A percentile compares a stretch with the other conserved stretches of the same genome.
Evolutionary conservation across 1,284 basidiomycete genomes (phyloP).

Genomic region (Fistulina hepatica): DNA sequence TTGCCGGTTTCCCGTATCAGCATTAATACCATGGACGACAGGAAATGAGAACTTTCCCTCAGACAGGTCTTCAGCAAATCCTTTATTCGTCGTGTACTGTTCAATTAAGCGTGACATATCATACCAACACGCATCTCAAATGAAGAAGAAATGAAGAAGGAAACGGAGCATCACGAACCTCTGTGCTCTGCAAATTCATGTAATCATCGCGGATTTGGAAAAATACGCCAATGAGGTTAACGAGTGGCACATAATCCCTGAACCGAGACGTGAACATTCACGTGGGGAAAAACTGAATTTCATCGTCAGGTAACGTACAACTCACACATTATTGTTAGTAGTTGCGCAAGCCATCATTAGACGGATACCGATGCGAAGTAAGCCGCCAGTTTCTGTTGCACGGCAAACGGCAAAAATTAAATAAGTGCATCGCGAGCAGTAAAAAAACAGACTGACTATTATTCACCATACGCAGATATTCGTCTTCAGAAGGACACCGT

Average conservation of each 20-base stretch:
- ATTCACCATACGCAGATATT: constrained; percentile 93
- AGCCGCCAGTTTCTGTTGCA: constrained; percentile 82
- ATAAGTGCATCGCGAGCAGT: no score
- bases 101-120: no score
- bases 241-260: constrained; percentile 84
- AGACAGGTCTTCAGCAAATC: constrained; percentile 89
- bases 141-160: background rate
- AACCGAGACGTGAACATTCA: constrained; percentile 2
- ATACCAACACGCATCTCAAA: background rate
- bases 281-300: background rate
- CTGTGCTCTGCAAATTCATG: constrained; percentile 83
- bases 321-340: constrained; percentile 50
- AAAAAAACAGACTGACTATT: constrained; percentile 60
- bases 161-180: constrained; percentile 35
- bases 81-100: constrained; percentile 86
- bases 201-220: constrained; percentile 99
- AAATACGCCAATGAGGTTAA: constrained; percentile 87
- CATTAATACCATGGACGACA: constrained; percentile 79
- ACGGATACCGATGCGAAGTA: constrained; percentile 87
- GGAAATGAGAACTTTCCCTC: constrained; percentile 98
- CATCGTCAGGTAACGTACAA: no score
- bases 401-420: constrained; percentile 1
- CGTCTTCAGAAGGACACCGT: constrained; percentile 87
- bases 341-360: constrained; percentile 89
- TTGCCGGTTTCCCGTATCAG: constrained; percentile 63